phyloP scores from a whole-genome alignment of 176 grass and related monocot species.

The Phoenix dactylifera region DNA sequence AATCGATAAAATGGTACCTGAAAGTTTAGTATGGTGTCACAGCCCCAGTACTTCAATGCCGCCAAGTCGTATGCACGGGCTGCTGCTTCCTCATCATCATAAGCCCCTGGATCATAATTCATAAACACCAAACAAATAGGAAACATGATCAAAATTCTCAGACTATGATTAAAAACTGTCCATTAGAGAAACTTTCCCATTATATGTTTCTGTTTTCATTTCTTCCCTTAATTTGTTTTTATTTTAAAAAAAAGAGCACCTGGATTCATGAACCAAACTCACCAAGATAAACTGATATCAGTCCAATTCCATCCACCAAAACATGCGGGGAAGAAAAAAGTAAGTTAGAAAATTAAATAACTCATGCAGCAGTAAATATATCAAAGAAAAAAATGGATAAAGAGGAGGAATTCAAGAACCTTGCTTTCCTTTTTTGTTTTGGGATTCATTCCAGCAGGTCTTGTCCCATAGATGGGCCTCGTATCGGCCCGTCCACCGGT shows the following conservation, averaged over 20 bases:
- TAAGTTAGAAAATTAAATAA: background rate
- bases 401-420: constrained; percentile 21
- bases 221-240: too few relatives aligned
- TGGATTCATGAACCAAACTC: constrained; percentile 12
- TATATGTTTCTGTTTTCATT: too few relatives aligned
- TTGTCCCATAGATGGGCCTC: constrained; percentile 99
- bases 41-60: constrained; percentile 97
- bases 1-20: constrained; percentile 34
- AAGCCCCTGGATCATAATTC: constrained; percentile 43
- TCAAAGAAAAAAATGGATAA: background rate
- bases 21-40: constrained; percentile 76
- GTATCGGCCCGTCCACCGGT: constrained; percentile 83
- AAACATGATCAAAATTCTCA: too few relatives aligned
- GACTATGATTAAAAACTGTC: too few relatives aligned
- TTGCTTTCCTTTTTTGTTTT: constrained; percentile 98
- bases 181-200: too few relatives aligned
- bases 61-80: constrained; percentile 81
- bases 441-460: constrained; percentile 82
- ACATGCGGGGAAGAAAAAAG: background rate
- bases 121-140: too few relatives aligned
- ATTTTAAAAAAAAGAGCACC: background rate
- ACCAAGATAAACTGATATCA: constrained; percentile 83
- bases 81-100: constrained; percentile 82
- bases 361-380: background rate
- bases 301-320: background rate